phyloP scores from a whole-genome alignment of 2,329 filamentous ascomycete genomes.

The Rutstroemia sp. region DNA sequence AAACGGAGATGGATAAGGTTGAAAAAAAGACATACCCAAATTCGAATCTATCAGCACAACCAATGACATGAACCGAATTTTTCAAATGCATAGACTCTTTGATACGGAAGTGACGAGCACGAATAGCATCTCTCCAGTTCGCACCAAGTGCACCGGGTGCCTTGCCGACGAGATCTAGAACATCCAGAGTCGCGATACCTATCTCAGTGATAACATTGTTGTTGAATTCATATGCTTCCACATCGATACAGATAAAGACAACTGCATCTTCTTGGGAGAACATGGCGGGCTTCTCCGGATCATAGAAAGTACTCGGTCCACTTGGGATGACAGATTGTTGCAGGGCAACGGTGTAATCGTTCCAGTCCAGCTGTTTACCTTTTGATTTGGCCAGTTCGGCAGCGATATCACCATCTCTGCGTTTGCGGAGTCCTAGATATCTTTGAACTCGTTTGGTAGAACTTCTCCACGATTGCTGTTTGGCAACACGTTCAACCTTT shows the following conservation, averaged over 20 bases:
- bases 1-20: slow-evolving; percentile 1
- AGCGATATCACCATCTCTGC: background rate
- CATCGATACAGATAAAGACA: slow-evolving; percentile 72
- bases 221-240: slow-evolving; percentile 70
- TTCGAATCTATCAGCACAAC: slow-evolving; percentile 66
- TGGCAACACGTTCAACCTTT: slow-evolving; percentile 39
- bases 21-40: slow-evolving; percentile 55
- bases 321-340: slow-evolving; percentile 21
- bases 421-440: slow-evolving; percentile 61
- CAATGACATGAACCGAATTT: slow-evolving; percentile 62
- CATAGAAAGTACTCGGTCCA: slow-evolving; percentile 29
- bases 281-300: slow-evolving; percentile 38
- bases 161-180: slow-evolving; percentile 42
- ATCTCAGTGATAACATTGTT: slow-evolving; percentile 71
- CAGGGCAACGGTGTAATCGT: slow-evolving; percentile 22
- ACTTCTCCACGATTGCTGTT: slow-evolving; percentile 44
- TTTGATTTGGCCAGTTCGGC: background rate
- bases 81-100: slow-evolving; percentile 56
- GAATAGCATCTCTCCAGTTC: slow-evolving; percentile 62
- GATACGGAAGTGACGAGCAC: slow-evolving; percentile 69
- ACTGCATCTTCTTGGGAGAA: slow-evolving; percentile 45
- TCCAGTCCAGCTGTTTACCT: slow-evolving; percentile 21
- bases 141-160: slow-evolving; percentile 53
- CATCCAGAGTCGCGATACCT: slow-evolving; percentile 76
- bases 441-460: slow-evolving; percentile 58